A percentile compares a stretch with the other conserved stretches of the same genome.
Conservation (phyloP, 257 asterid genomes). For the Haberlea rhodopensis region DNA sequence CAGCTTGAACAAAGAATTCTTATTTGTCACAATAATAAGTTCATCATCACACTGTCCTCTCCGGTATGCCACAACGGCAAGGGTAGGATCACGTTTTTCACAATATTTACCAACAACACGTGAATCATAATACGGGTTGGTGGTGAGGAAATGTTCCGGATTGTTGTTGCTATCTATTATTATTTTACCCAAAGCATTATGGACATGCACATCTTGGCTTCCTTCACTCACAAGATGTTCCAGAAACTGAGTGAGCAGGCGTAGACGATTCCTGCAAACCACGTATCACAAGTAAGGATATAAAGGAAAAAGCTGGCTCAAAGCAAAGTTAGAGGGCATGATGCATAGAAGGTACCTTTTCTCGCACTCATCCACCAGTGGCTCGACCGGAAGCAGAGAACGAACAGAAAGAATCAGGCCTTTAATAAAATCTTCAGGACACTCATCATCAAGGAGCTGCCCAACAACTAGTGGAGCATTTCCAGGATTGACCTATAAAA, state of each 20-base stretch:
- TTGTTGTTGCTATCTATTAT: slow-evolving; percentile 97
- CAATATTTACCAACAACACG: slow-evolving; percentile 99
- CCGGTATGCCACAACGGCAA: slow-evolving; percentile 98
- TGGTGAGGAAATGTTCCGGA: slow-evolving; percentile 97
- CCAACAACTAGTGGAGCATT: slow-evolving; percentile 99
- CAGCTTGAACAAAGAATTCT: slow-evolving; percentile 92
- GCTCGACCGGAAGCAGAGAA: slow-evolving; percentile 96
- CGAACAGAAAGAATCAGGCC: slow-evolving; percentile 97
- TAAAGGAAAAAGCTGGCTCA: slow-evolving; percentile 14
- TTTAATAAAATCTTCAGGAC: slow-evolving; percentile 98
- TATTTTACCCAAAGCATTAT: slow-evolving; percentile 98
- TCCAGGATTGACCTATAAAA: slow-evolving; percentile 93
- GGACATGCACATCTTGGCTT: slow-evolving; percentile 99
- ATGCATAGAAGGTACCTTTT: slow-evolving; percentile 58
- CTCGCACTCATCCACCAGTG: slow-evolving; percentile 98
- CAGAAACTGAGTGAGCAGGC: slow-evolving; percentile 92
- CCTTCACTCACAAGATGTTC: slow-evolving; percentile 99
- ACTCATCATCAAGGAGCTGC: slow-evolving; percentile 95
- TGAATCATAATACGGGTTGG: slow-evolving; percentile 96
- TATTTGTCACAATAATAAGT: slow-evolving; percentile 87
- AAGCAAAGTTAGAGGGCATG: not conserved
- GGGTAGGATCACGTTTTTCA: slow-evolving; percentile 99
- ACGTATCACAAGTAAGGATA: slow-evolving; percentile 26
- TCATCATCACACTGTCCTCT: slow-evolving; percentile 99
- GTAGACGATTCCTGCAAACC: slow-evolving; percentile 87